Conservation (phyloP, 345 rosid genomes). For the Clarkia xantiana region DNA sequence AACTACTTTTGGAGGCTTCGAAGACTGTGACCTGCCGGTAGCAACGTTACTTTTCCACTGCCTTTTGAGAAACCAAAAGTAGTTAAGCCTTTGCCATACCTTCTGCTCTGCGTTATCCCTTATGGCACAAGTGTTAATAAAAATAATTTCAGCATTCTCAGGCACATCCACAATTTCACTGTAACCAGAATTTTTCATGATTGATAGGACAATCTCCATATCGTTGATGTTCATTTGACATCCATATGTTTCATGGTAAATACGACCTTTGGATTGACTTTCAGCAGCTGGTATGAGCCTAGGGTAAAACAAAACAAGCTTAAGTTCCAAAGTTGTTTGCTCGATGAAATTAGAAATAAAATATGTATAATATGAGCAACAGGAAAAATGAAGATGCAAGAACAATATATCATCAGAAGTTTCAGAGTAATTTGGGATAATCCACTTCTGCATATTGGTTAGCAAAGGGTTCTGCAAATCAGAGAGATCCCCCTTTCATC, state of each 20-base stretch:
- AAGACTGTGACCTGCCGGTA: slow-evolving; percentile 51
- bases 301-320: slow-evolving; percentile 9
- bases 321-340: background rate
- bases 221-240: slow-evolving; percentile 93
- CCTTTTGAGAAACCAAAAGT: slow-evolving; percentile 91
- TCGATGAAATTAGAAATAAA: background rate
- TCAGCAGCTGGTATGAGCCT: slow-evolving; percentile 27
- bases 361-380: too few species aligned
- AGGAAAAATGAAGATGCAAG: too few species aligned
- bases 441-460: too few species aligned
- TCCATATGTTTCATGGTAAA: slow-evolving; percentile 88
- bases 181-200: slow-evolving; percentile 77
- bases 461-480: too few species aligned
- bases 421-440: too few species aligned
- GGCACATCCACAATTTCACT: slow-evolving; percentile 53
- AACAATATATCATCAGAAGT: too few species aligned
- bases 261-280: slow-evolving; percentile 38
- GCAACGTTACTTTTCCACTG: slow-evolving; percentile 67
- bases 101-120: slow-evolving; percentile 87
- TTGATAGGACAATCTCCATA: slow-evolving; percentile 85
- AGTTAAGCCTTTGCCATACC: slow-evolving; percentile 95
- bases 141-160: slow-evolving; percentile 80
- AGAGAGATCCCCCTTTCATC: too few species aligned
- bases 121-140: slow-evolving; percentile 82
- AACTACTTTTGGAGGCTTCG: slow-evolving; percentile 74